Percentiles rank a stretch among this genome's conserved stretches.
Conservation (phyloP, 495 filamentous ascomycete species). For the Aspergillus affinis region DNA sequence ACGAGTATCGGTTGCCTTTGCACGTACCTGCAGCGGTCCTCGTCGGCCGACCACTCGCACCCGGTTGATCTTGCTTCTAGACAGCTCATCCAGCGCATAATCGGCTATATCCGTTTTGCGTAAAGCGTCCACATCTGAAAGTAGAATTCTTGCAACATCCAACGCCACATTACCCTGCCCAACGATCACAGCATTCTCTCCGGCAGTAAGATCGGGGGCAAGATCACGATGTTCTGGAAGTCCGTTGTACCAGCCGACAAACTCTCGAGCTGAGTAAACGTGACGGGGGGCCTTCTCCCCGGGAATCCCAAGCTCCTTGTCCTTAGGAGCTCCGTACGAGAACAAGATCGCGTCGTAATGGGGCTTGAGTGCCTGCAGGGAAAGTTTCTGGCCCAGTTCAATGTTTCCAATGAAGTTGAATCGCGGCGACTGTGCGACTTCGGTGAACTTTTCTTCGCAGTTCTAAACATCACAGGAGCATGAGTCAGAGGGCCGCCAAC, state of each 20-base stretch:
- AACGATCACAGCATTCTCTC: conserved; percentile 84
- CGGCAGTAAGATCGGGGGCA: conserved; percentile 71
- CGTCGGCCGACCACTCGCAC: conserved; percentile 84
- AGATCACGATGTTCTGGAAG: conserved; percentile 78
- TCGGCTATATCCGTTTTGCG: conserved; percentile 85
- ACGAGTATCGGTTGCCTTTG: conserved; percentile 2
- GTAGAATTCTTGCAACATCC: conserved; percentile 85
- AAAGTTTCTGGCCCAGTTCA: conserved; percentile 71
- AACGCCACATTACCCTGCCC: conserved; percentile 96
- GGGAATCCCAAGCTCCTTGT: conserved; percentile 73
- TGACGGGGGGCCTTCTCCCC: conserved; percentile 72
- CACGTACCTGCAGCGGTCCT: conserved; percentile 76
- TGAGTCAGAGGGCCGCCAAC: not conserved
- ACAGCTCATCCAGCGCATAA: conserved; percentile 71
- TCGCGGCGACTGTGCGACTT: conserved; percentile 74
- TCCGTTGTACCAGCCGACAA: conserved; percentile 99
- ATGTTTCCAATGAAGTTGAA: conserved; percentile 95
- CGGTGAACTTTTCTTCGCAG: conserved; percentile 88
- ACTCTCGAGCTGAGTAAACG: conserved; percentile 86
- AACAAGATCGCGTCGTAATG: conserved; percentile 94
- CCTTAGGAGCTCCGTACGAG: conserved; percentile 85
- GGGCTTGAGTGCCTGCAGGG: conserved; percentile 64
- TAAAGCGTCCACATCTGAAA: conserved; percentile 69
- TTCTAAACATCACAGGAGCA: conserved; percentile 55
- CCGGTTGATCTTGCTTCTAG: conserved; percentile 70